A percentile compares a stretch with the other conserved stretches of the same genome.
Conservation (phyloP, 306 rosid genomes). For the Sophora flavescens region DNA sequence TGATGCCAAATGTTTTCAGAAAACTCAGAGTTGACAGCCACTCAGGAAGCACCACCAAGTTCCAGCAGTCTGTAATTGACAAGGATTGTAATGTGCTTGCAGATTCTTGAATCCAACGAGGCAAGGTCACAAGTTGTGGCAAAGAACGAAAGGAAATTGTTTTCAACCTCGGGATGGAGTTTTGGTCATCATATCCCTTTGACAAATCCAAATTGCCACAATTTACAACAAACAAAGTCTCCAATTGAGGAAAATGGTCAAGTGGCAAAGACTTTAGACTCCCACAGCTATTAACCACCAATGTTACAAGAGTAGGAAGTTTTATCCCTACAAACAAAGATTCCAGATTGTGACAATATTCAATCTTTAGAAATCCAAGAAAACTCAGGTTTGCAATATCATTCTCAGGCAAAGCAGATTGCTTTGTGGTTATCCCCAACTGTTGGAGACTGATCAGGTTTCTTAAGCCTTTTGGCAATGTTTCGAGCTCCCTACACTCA, state of each 20-base stretch:
- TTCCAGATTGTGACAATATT: background rate
- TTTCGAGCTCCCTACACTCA: constrained; percentile 15
- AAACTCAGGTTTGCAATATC: background rate
- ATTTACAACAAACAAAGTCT: fast-evolving
- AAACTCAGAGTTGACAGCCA: too few species aligned
- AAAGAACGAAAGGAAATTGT: fast-evolving
- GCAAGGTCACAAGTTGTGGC: background rate
- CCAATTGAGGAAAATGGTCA: background rate
- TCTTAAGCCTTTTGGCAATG: constrained; percentile 31
- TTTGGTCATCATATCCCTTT: background rate
- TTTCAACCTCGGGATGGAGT: background rate
- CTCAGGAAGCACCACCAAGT: too few species aligned
- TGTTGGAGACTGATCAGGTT: background rate
- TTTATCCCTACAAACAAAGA: background rate
- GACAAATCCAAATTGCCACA: constrained; percentile 2
- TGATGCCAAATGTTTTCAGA: too few species aligned
- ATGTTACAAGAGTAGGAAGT: background rate
- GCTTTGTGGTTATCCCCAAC: too few species aligned
- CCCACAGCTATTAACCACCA: fast-evolving
- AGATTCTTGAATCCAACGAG: background rate
- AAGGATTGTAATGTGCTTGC: too few species aligned
- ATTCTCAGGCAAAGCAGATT: too few species aligned
- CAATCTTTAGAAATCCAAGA: background rate
- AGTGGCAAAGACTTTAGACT: constrained; percentile 23
- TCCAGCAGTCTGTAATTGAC: too few species aligned